These are phyloP conservation scores for Butyriboletus appendiculatus DNA, from an alignment of 1,284 basidiomycete genomes.

Conservation along the genomic window DNA sequence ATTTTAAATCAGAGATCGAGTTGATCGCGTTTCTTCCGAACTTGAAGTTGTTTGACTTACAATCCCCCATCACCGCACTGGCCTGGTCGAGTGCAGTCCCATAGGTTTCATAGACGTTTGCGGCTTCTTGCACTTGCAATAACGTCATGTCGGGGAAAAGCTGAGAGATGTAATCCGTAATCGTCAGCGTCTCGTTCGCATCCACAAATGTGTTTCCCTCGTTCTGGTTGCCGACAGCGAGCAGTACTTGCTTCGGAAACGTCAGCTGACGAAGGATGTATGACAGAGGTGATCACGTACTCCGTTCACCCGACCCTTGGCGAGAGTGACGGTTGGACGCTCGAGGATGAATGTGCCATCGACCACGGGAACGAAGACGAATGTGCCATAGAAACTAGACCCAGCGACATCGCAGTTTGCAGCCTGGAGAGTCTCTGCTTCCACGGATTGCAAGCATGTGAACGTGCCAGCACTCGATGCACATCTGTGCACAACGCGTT, in stretches of 20 bases:
- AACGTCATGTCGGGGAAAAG: slow-evolving; percentile 25
- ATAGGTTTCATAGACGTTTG: slow-evolving; percentile 11
- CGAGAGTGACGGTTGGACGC: slow-evolving; percentile 30
- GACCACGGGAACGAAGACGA: slow-evolving; percentile 33
- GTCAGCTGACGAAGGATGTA: background rate
- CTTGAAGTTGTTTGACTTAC: slow-evolving; percentile 9
- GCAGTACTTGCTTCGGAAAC: slow-evolving; percentile 8
- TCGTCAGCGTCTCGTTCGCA: slow-evolving; percentile 5
- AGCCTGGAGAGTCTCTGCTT: slow-evolving; percentile 19
- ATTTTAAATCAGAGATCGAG: background rate
- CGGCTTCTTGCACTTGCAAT: slow-evolving; percentile 7
- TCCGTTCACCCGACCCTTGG: slow-evolving; percentile 18
- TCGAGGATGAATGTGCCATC: slow-evolving; percentile 38
- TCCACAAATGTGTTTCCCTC: slow-evolving; percentile 22
- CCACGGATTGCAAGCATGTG: slow-evolving; percentile 26
- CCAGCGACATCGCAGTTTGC: slow-evolving; percentile 17
- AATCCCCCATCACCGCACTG: slow-evolving; percentile 19
- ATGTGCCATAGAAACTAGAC: slow-evolving; percentile 32
- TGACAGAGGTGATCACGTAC: background rate
- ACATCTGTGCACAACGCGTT: slow-evolving; percentile 22
- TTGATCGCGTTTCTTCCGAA: too few species aligned
- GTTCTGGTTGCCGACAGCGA: slow-evolving; percentile 17
- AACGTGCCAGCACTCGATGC: slow-evolving; percentile 21
- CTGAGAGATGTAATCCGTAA: slow-evolving; percentile 20
- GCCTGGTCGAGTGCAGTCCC: slow-evolving; percentile 19